Percentiles rank a stretch among this genome's conserved stretches.
phyloP scores from a whole-genome alignment of 2,329 filamentous ascomycete species.

The Scedosporium boydii region DNA sequence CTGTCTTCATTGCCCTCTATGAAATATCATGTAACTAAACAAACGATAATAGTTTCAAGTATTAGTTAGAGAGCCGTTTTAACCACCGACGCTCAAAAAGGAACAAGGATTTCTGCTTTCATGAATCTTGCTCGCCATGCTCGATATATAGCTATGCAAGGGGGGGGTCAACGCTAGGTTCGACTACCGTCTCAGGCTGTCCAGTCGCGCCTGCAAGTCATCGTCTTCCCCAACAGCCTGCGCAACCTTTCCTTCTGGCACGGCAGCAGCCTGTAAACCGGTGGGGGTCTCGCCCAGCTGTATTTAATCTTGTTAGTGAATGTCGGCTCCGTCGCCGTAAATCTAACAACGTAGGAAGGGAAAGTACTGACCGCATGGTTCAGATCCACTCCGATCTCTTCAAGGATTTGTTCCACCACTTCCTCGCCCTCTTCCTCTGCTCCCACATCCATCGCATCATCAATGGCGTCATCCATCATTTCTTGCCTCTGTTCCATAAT shows the following conservation, averaged over 20 bases:
- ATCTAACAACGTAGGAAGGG: not conserved
- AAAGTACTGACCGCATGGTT: conserved; percentile 65
- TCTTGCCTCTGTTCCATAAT: conserved; percentile 99
- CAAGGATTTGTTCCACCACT: conserved; percentile 89
- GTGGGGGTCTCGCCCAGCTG: conserved; percentile 89
- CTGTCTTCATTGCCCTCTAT: not conserved
- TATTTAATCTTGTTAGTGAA: conserved; percentile 7
- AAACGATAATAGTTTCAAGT: not conserved
- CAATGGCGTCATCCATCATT: conserved; percentile 99
- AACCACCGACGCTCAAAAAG: no score
- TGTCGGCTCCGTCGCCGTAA: not conserved
- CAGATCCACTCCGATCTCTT: conserved; percentile 93
- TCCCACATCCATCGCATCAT: conserved; percentile 84
- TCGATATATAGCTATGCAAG: not conserved
- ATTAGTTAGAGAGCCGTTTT: not conserved
- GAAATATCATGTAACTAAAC: not conserved
- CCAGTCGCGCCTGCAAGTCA: conserved; percentile 85
- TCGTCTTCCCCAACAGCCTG: conserved; percentile 84
- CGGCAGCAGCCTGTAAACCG: conserved; percentile 64
- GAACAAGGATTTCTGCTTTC: no score
- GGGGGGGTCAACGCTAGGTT: not conserved
- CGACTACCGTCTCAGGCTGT: conserved; percentile 51
- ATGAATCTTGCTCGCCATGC: no score
- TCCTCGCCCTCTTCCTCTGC: conserved; percentile 96
- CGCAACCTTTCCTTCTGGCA: conserved; percentile 69